These are phyloP conservation scores for Calonectria fujianensis DNA, from an alignment of 2,329 filamentous ascomycete genomes.

Conservation along the genomic window DNA sequence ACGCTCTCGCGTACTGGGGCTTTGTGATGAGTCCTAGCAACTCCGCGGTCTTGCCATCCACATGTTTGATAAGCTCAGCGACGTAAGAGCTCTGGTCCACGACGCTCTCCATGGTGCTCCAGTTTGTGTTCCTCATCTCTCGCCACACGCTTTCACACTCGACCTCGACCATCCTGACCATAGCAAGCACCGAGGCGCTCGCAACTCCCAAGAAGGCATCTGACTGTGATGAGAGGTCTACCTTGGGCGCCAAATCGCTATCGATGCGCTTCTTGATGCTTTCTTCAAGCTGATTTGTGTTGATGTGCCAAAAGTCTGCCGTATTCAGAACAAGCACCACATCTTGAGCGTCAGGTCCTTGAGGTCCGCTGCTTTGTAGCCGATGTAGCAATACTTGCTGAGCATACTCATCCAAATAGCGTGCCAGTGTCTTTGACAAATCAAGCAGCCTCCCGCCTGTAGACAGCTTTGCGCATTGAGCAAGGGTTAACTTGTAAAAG, in stretches of 20 bases:
- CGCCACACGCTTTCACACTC: constrained; percentile 92
- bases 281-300: constrained; percentile 94
- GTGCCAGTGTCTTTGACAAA: constrained; percentile 88
- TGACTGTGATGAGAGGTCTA: constrained; percentile 94
- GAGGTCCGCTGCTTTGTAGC: constrained; percentile 74
- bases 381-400: constrained; percentile 91
- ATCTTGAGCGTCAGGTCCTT: constrained; percentile 79
- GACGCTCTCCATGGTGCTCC: constrained; percentile 94
- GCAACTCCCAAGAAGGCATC: constrained; percentile 97
- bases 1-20: constrained; percentile 94
- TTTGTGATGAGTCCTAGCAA: constrained; percentile 88
- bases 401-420: constrained; percentile 95
- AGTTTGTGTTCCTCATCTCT: constrained; percentile 97
- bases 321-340: constrained; percentile 93
- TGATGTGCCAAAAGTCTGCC: constrained; percentile 96
- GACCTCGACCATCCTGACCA: constrained; percentile 89
- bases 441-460: constrained; percentile 92
- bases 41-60: constrained; percentile 83
- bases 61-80: constrained; percentile 83
- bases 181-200: constrained; percentile 86
- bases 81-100: constrained; percentile 97
- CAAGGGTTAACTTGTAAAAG: constrained; percentile 93
- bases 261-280: constrained; percentile 95
- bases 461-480: constrained; percentile 96
- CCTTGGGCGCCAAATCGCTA: constrained; percentile 80